Evolutionary conservation across 73 alveolate species (phyloP), one percentile per base, ranked within the genome.

Genomic region (Uronychia binucleata): DNA sequence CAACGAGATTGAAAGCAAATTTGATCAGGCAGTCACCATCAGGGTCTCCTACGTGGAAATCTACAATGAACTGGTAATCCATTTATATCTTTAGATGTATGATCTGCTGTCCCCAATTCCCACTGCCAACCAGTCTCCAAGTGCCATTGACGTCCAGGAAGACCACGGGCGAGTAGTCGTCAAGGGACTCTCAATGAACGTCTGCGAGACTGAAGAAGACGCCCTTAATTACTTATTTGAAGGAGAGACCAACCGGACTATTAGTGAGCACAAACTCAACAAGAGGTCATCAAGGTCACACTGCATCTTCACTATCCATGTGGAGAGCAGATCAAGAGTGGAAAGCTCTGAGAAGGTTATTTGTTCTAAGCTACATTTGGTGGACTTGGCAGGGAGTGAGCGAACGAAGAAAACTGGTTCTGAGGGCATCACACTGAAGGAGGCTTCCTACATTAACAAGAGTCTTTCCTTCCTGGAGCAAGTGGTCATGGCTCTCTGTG

Each of bases 371-470:
- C 91, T 98, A 83, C 98, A 98, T 84, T 82, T 98, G 59, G 99
- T 98, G 46, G 99, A 98, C 85, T 91, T 98, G 85, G 99, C 99
- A 25, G 99, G 99, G 28, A 90, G 98, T 77, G 99, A 98, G 87
- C 92, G 99, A 85, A 96, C 99, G n/a, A 98, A 98, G 92, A 98
- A 98, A 92, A 97, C 99, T 1, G 99, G 98, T 0, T 86, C 97
- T 26, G 89, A 90, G 57, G 99, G 99, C 26, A 93, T 94, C 77
- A 95, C 98, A 26, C 95, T 94, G 77, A 97, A 96, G 86, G 99
- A 98, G 95, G 99, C 99, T 30, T 93, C 98, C 30, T 98, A 91
- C 91, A 98, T 98, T 90, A 98, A 98, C 92, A 98, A 98, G 92
- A 93, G 99, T 30, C 91, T 98, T 74, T 88, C 99, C n/a, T 98